A percentile compares a stretch with the other conserved stretches of the same genome.
These are phyloP conservation scores for Daldinia childiae DNA, from an alignment of 495 filamentous ascomycete species.

Conservation along the genomic window DNA sequence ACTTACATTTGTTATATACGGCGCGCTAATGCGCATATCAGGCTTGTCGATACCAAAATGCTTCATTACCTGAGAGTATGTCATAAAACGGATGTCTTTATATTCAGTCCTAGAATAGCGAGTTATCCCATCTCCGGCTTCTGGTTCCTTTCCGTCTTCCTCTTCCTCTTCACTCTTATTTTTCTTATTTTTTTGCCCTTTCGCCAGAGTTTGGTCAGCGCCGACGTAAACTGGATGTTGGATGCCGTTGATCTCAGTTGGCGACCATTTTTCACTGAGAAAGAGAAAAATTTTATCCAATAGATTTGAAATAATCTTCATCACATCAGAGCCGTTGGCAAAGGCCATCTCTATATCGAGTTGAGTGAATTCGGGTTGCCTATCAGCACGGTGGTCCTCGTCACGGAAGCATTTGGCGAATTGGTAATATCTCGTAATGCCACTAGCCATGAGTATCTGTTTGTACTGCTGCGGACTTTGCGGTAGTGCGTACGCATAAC, in stretches of 20 bases:
- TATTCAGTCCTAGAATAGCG: constrained; percentile 25
- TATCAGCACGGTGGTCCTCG: constrained; percentile 90
- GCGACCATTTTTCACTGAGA: not conserved
- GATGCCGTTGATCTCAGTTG: constrained; percentile 12
- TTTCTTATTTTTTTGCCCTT: not conserved
- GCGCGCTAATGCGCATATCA: constrained; percentile 70
- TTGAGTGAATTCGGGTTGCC: constrained; percentile 98
- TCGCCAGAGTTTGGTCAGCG: not conserved
- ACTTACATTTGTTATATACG: constrained; percentile 52
- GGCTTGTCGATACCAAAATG: constrained; percentile 91
- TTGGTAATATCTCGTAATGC: constrained; percentile 84
- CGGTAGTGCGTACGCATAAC: constrained; percentile 86
- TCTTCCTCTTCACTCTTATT: not conserved
- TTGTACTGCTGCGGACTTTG: constrained; percentile 99
- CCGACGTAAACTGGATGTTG: constrained; percentile 9
- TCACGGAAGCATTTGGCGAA: constrained; percentile 96
- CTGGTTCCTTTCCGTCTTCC: not conserved
- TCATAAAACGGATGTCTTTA: constrained; percentile 47
- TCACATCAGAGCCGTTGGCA: constrained; percentile 73
- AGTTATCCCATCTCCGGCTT: not conserved
- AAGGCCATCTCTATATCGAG: constrained; percentile 95
- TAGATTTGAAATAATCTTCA: not conserved
- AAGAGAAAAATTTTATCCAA: not conserved
- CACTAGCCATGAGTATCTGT: constrained; percentile 95
- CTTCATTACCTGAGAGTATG: constrained; percentile 82